Evolutionary conservation across 202 grass and related monocot genomes (phyloP).

Genomic region (Hordeum pubiflorum): DNA sequence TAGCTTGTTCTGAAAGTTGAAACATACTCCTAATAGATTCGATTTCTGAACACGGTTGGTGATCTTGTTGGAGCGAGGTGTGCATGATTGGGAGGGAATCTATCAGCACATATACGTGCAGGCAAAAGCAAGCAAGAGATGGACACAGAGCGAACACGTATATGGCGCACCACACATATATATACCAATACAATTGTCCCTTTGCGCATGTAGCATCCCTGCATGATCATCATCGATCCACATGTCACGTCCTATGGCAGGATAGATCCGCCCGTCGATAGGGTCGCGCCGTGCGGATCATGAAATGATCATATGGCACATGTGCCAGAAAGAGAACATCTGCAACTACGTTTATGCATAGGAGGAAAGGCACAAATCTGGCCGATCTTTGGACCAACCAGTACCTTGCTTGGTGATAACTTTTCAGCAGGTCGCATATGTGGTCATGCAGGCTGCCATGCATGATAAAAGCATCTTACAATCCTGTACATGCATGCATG

Average conservation of each 20-base stretch:
- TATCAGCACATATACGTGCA: background rate
- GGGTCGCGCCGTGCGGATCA: background rate
- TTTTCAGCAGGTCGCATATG: slow-evolving; percentile 25
- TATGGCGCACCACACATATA: too few species aligned
- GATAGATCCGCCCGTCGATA: background rate
- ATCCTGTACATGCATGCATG: background rate
- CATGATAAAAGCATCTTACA: background rate
- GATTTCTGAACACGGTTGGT: background rate
- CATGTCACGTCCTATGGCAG: slow-evolving; percentile 24
- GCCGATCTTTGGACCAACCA: slow-evolving; percentile 43
- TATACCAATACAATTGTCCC: background rate
- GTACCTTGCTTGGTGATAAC: slow-evolving; percentile 5
- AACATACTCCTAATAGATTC: too few species aligned
- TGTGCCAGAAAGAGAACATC: background rate
- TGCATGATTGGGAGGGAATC: slow-evolving; percentile 28
- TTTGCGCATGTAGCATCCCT: background rate
- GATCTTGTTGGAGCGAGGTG: background rate
- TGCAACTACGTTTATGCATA: background rate
- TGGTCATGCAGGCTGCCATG: slow-evolving; percentile 12
- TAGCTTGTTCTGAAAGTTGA: too few species aligned
- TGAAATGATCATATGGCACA: background rate
- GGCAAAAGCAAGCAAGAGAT: background rate
- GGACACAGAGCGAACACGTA: background rate
- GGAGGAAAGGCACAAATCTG: slow-evolving; percentile 34
- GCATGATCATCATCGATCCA: background rate